Evolutionary conservation across 305 asterid species (phyloP), one percentile per base, ranked within the genome.

Genomic region (Fraxinus angustifolia): DNA sequence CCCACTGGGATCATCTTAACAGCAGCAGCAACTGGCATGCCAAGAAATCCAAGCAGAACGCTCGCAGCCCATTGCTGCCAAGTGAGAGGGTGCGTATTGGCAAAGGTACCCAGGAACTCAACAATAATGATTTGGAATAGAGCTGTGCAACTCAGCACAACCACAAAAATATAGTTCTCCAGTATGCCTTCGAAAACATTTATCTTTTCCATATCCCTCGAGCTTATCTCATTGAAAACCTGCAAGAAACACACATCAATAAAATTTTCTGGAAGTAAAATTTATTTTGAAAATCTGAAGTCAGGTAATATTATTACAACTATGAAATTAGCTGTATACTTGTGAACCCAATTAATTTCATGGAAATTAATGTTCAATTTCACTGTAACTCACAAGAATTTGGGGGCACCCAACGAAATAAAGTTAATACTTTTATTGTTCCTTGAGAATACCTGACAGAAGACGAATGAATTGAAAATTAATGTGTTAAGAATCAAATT

Each of bases 151-250:
- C 95, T 86, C 33, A 95, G 85, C 10, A 95, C 99, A 0, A 78
- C 83, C 16, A 92, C 94, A 70, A 95, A 95, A 4, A 95, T 95
- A 28, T 94, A 92, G 88, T 94, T 95, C 80, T 91, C 77, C 76
- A 95, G 88, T 78, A 95, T 94, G 86, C 98, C 99, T 73, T 86
- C 86, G 88, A 95, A 89, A 56, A 94, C 97, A 10, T 95, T 91
- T 83, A 94, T 88, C 90, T 92, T 92, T 89, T 92, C 99, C 99
- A 95, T 94, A 14, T 95, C 97, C 75, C 99, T 88, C 21, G 99
- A 95, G 91, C 97, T 95, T 58, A 95, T 90, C 93, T 95, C 99
- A 36, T 95, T 95, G 92, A 95, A 95, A 80, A 88, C 95, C 99
- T 95, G 95, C 89, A 85, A 53, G 35, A 8, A 1, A 62, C 65